Base-by-base conservation (phyloP, 208 protist species). In the Acanthamoeba divionensis region DNA sequence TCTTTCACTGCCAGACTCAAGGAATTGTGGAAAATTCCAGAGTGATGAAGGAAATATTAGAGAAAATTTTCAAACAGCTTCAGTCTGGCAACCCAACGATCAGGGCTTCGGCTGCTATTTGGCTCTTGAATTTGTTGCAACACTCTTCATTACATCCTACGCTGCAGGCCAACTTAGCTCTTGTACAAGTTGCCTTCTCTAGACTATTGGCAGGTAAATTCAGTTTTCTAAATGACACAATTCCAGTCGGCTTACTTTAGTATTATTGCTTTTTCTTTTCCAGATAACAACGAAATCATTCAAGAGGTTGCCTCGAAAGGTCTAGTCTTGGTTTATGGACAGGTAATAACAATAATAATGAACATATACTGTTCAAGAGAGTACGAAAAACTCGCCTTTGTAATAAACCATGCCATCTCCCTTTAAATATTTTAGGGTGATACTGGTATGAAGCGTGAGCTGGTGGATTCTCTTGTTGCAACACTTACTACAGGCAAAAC, bases 241-340 rank as follows among this genome's bases (percentile, higher is more conserved):
- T 41, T 5, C 36, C 36, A 41, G 36, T 41, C 36, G 36, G 5
- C 36, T 41, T 41, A 41, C 36, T 41, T 41, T 41, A 41, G 5
- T 41, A 6, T 41, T 41, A 41, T 63, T n/a, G 67, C 8, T 90
- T 18, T 90, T 21, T 90, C 33, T 6, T 44, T 33, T 44, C 45
- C 41, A 91, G 92, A 94, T 26, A 41, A 89, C 62, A 89, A 89
- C 36, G 80, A 89, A 18, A 50, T 94, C 4, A 91, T 83, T 1
- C 92, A 94, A 55, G 91, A 94, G 45, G 89, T 92, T n/a, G 92
- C 92, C 18, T 90, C 90, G 0, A 91, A 90, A 63, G 92, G 90
- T 67, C 57, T 94, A 26, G 90, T 90, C 15, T 57, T 93, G 54
- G 91, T 93, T 9, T 94, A 94, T 52, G 90, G 93, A 18, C 75